A percentile compares a stretch with the other conserved stretches of the same genome.
Evolutionary conservation across 305 asterid species (phyloP).

Genomic region (Petunia hybrid): DNA sequence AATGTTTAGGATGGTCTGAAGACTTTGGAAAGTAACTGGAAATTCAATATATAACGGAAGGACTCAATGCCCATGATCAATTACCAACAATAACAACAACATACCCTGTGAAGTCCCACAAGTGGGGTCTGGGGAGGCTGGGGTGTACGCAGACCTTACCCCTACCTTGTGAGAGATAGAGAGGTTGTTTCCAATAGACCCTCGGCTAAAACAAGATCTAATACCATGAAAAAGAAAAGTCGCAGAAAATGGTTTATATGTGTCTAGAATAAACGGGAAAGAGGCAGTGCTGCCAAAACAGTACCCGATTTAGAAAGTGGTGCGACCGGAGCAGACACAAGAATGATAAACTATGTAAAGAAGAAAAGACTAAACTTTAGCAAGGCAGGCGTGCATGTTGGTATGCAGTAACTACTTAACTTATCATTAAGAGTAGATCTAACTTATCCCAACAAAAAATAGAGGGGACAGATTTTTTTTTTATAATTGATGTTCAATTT

Average conservation of each 20-base stretch:
- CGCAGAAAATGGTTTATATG: neutral
- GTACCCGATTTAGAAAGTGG: neutral
- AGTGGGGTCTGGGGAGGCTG: no score
- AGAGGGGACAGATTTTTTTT: neutral
- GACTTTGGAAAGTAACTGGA: neutral
- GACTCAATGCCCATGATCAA: neutral
- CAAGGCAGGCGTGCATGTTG: neutral
- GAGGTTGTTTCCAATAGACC: no score
- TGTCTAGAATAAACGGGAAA: neutral
- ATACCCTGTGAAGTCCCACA: no score
- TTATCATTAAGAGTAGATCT: neutral
- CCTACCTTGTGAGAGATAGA: no score
- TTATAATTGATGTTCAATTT: neutral
- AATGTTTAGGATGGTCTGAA: neutral
- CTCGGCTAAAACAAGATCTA: neutral
- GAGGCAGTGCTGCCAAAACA: neutral
- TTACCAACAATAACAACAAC: neutral
- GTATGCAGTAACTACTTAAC: neutral
- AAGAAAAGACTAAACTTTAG: neutral
- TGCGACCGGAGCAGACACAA: neutral
- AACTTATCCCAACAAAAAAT: neutral
- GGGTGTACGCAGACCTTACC: no score
- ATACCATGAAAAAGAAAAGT: neutral
- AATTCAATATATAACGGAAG: neutral
- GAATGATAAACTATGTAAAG: neutral